phyloP scores from a whole-genome alignment of 768 basidiomycete species.

The Mycena epipterygia region DNA sequence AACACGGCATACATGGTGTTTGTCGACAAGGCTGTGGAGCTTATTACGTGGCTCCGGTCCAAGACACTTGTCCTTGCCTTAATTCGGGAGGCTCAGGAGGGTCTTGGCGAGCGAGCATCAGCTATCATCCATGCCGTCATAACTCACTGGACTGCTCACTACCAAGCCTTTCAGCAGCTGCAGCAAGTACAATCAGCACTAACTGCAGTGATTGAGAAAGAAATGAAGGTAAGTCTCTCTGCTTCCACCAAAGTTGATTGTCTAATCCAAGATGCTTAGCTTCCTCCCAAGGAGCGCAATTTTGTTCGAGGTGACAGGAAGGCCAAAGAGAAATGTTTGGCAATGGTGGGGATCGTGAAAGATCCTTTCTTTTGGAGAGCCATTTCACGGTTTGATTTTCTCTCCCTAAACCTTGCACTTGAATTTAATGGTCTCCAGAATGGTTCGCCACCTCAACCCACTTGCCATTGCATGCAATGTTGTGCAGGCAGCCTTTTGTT shows the following conservation, averaged over 20 bases:
- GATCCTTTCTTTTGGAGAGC: conserved; percentile 37
- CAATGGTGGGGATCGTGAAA: conserved; percentile 31
- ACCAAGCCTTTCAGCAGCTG: conserved; percentile 36
- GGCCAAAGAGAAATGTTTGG: conserved; percentile 24
- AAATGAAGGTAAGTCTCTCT: too few relatives aligned
- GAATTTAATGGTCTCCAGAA: conserved; percentile 17
- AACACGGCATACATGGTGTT: conserved; percentile 7
- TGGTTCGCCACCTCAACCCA: conserved; percentile 28
- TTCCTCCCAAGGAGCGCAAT: too few relatives aligned
- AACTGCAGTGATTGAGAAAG: too few relatives aligned
- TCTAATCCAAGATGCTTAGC: too few relatives aligned
- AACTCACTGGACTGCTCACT: conserved; percentile 54
- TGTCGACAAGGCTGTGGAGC: conserved; percentile 45
- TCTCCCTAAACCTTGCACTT: not conserved
- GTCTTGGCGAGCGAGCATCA: conserved; percentile 8
- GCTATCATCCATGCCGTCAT: conserved; percentile 51
- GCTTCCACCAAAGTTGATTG: too few relatives aligned
- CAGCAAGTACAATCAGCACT: not conserved
- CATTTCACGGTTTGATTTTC: conserved; percentile 30
- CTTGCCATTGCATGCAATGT: conserved; percentile 30
- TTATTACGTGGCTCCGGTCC: conserved; percentile 56
- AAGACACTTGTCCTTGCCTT: conserved; percentile 51
- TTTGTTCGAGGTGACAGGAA: conserved; percentile 24
- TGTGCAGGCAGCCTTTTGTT: conserved; percentile 12
- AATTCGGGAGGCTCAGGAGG: conserved; percentile 41